Base-by-base conservation (phyloP, 1,139 yeast genomes). In the Trichomonascaceae sp. region DNA sequence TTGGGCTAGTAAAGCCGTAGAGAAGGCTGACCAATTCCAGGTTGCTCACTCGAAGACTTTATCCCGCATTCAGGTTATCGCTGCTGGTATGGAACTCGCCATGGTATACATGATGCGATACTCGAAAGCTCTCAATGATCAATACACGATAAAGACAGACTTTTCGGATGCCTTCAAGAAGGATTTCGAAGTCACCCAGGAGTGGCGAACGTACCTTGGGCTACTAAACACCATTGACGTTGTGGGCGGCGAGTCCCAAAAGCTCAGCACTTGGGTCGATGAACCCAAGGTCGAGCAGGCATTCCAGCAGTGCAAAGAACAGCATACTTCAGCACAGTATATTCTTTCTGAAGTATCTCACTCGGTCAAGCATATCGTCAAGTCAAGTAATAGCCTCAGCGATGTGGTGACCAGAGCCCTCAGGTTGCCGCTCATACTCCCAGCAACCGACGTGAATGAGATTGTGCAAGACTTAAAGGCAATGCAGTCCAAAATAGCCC, bases 31-130 rank as follows among this genome's bases (percentile, higher is more conserved):
- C 14, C 31, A 33, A n/a, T 25, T 33, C 32, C n/a, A 11, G 11
- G 23, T 8, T 11, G 9, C 11, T 20, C 23, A 20, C 9, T 11
- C 11, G 23, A 20, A 6, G 6, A 20, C 23, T 6, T 6, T 8
- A 11, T 11, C 6, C 6, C 6, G 23, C 32, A 46, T 47, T 13
- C 34, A 35, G 8, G 47, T 50, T 9, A 45, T 54, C 13, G 41
- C 45, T 26, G 43, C 42, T n/a, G 53, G 55, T 11, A 43, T 48
- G 3, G 45, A 40, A 5, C 48, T 52, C 11, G 55, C 57, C 3
- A 39, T 52, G 17, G 40, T 46, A 3, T 52, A 54, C 33, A 38
- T 54, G 40, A 40, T 43, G 17, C 48, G 45, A 20, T 56, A 53
- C 31, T 42, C 54, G 3, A 36, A 37, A 3, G 44, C 44, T 16